Evolutionary conservation across 2,329 filamentous ascomycete genomes (phyloP).

Genomic region (Penicillium sp.): DNA sequence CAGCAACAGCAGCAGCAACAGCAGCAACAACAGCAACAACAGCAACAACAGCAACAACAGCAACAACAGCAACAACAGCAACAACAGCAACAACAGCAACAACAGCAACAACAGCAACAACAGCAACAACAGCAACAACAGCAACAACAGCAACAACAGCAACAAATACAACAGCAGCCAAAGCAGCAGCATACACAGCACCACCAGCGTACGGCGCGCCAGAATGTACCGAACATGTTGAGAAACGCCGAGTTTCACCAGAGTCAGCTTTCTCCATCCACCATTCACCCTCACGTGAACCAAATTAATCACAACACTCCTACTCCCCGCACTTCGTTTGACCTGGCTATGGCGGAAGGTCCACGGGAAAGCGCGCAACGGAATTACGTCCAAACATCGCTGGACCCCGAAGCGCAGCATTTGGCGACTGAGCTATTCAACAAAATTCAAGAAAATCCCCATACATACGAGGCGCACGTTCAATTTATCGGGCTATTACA

Average conservation of each 20-base stretch:
- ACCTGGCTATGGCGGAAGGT: constrained; percentile 51
- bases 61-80: background rate
- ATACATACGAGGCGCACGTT: constrained; percentile 52
- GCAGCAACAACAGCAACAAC: background rate
- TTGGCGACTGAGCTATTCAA: constrained; percentile 46
- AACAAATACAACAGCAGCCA: background rate
- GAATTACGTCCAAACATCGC: constrained; percentile 48
- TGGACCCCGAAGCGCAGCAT: constrained; percentile 46
- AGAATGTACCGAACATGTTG: constrained; percentile 42
- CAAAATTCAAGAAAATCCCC: constrained; percentile 51
- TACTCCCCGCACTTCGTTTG: constrained; percentile 50
- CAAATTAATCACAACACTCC: constrained; percentile 43
- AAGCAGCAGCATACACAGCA: background rate
- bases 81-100: background rate
- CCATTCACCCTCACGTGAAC: constrained; percentile 45
- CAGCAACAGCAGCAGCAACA: background rate
- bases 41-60: background rate
- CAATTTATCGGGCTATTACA: constrained; percentile 53
- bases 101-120: background rate
- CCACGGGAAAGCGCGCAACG: constrained; percentile 44
- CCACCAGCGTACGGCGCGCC: constrained; percentile 42
- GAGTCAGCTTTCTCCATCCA: constrained; percentile 48
- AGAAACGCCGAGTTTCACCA: constrained; percentile 47
- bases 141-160: background rate
- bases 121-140: background rate